Percentiles rank a stretch among this genome's conserved stretches.
Conservation (phyloP, 768 basidiomycete genomes). For the Boletus rex-veris region DNA sequence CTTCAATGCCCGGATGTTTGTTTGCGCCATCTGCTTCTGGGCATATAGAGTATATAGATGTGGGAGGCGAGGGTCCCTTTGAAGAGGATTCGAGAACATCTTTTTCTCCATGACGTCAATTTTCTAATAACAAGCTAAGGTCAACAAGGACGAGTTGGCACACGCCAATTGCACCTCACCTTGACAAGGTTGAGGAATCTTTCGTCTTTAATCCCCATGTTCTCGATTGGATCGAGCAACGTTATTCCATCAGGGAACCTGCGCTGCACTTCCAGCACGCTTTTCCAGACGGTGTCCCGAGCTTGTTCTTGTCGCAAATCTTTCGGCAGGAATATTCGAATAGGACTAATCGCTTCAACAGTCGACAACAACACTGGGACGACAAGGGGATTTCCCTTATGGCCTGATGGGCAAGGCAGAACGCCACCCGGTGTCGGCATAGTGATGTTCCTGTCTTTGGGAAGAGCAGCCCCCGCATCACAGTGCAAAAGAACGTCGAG, state of each 20-base stretch:
- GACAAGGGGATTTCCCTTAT: slow-evolving; percentile 80
- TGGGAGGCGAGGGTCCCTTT: slow-evolving; percentile 74
- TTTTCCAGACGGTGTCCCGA: slow-evolving; percentile 86
- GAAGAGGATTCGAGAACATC: slow-evolving; percentile 74
- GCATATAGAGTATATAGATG: slow-evolving; percentile 78
- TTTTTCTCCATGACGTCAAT: slow-evolving; percentile 86
- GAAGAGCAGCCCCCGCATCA: slow-evolving; percentile 53
- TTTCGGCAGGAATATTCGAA: slow-evolving; percentile 86
- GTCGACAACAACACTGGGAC: slow-evolving; percentile 88
- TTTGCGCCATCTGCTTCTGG: slow-evolving; percentile 67
- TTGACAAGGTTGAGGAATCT: slow-evolving; percentile 85
- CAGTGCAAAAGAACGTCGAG: slow-evolving; percentile 89
- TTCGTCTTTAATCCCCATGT: slow-evolving; percentile 95
- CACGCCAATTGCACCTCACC: slow-evolving; percentile 39
- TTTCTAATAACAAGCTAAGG: slow-evolving; percentile 52
- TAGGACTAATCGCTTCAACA: slow-evolving; percentile 78
- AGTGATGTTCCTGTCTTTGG: slow-evolving; percentile 55
- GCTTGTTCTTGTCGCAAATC: slow-evolving; percentile 75
- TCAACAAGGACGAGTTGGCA: background rate
- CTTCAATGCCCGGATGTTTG: slow-evolving; percentile 72
- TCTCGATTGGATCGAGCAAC: slow-evolving; percentile 85
- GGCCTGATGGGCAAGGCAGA: slow-evolving; percentile 64
- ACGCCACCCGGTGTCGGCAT: slow-evolving; percentile 66
- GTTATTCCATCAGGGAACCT: slow-evolving; percentile 86
- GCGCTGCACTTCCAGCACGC: slow-evolving; percentile 84